Percentiles rank a stretch among this genome's conserved stretches.
Evolutionary conservation across 495 filamentous ascomycete genomes (phyloP).

Genomic region (Tuber aestivum): DNA sequence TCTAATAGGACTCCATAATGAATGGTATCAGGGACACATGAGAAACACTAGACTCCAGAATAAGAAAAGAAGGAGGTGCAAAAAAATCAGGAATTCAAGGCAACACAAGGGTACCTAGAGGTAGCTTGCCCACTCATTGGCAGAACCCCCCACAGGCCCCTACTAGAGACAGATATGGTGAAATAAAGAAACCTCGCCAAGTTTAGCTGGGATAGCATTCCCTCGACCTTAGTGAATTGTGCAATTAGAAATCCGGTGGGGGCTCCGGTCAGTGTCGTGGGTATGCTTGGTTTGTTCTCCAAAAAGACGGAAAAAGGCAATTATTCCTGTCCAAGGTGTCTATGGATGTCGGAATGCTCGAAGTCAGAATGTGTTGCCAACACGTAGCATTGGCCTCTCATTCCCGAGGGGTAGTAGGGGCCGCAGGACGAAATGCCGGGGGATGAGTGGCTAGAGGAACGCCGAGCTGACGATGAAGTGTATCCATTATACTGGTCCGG

Average conservation of each 20-base stretch:
- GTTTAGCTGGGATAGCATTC: background rate
- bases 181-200: background rate
- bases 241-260: background rate
- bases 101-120: background rate
- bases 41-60: background rate
- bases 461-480: background rate
- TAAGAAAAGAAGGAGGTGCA: background rate
- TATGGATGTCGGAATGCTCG: background rate
- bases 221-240: background rate
- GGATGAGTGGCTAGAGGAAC: background rate
- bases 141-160: background rate
- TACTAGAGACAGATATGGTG: background rate
- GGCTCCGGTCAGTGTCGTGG: background rate
- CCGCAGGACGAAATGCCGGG: background rate
- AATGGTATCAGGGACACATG: background rate
- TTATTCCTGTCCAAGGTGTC: background rate
- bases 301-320: background rate
- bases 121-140: background rate
- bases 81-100: background rate
- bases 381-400: background rate
- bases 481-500: background rate
- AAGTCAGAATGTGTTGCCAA: background rate
- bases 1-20: background rate
- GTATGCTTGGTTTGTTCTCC: background rate
- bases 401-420: background rate